A percentile compares a stretch with the other conserved stretches of the same genome.
These are phyloP conservation scores for Paratinospora sagittata DNA, from an alignment of 164 flowering plant species.

Conservation along the genomic window DNA sequence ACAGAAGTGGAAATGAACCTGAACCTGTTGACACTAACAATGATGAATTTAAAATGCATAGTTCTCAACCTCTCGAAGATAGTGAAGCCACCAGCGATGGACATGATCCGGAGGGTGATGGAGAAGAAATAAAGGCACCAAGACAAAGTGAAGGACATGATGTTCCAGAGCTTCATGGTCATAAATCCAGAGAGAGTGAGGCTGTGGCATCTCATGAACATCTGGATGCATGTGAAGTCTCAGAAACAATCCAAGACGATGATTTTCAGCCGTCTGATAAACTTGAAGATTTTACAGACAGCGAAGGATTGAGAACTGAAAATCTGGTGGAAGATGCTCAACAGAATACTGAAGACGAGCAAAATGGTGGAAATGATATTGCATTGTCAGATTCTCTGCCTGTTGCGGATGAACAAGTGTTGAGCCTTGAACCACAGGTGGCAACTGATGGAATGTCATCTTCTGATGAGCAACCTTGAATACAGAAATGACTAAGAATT, in stretches of 20 bases:
- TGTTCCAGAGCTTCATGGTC: constrained; percentile 2
- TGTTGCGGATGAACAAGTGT: constrained; percentile 4
- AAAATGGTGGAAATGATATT: not conserved
- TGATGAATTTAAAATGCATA: constrained; percentile 15
- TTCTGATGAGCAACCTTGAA: not conserved
- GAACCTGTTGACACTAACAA: constrained; percentile 17
- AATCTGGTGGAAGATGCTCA: not conserved
- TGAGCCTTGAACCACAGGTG: not conserved
- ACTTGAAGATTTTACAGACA: not conserved
- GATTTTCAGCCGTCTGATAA: not conserved
- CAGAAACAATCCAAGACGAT: constrained; percentile 7
- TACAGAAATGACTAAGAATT: not conserved
- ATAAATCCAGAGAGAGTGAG: constrained; percentile 4
- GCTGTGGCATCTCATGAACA: not conserved
- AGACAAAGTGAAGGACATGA: constrained; percentile 6
- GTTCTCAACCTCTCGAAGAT: constrained; percentile 11
- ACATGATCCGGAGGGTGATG: constrained; percentile 13
- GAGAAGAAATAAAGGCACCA: constrained; percentile 1
- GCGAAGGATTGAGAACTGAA: not conserved
- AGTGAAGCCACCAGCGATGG: constrained; percentile 10
- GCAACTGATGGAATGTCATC: not conserved
- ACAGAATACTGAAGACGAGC: not conserved
- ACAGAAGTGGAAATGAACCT: constrained; percentile 6
- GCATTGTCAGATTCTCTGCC: constrained; percentile 6
- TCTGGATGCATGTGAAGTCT: constrained; percentile 7